phyloP scores from a whole-genome alignment of 805 yeast genomes.

The Candida corydali region DNA sequence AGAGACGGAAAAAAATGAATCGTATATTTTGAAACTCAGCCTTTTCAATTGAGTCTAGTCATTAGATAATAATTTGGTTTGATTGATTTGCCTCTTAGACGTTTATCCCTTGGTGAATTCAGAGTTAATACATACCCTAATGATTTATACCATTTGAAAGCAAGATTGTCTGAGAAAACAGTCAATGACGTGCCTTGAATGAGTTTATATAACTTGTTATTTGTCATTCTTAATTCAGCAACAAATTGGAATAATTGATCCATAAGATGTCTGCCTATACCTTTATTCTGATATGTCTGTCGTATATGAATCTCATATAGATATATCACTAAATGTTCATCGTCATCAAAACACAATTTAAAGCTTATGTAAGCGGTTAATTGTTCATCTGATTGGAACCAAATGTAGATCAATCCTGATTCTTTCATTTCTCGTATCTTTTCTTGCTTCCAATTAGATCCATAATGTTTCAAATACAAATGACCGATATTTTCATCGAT shows the following conservation, averaged over 20 bases:
- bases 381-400: slow-evolving; percentile 18
- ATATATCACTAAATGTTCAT: slow-evolving; percentile 36
- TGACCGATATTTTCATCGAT: slow-evolving; percentile 25
- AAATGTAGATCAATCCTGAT: slow-evolving; percentile 41
- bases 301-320: slow-evolving; percentile 54
- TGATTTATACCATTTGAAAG: slow-evolving; percentile 40
- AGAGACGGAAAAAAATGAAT: too few relatives aligned
- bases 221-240: slow-evolving; percentile 6
- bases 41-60: too few relatives aligned
- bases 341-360: slow-evolving; percentile 39
- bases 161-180: slow-evolving; percentile 47
- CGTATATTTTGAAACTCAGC: too few relatives aligned
- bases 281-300: slow-evolving; percentile 26
- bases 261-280: slow-evolving; percentile 41
- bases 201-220: slow-evolving; percentile 3
- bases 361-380: slow-evolving; percentile 45
- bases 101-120: slow-evolving; percentile 43
- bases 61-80: slow-evolving; percentile 39
- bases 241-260: slow-evolving; percentile 29
- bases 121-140: slow-evolving; percentile 35
- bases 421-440: slow-evolving; percentile 46
- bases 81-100: slow-evolving; percentile 35
- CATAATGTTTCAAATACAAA: slow-evolving; percentile 25
- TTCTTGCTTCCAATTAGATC: slow-evolving; percentile 37
- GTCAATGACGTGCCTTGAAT: slow-evolving; percentile 39